These are phyloP conservation scores for Camelina neglecta DNA, from an alignment of 345 rosid species.

Conservation along the genomic window DNA sequence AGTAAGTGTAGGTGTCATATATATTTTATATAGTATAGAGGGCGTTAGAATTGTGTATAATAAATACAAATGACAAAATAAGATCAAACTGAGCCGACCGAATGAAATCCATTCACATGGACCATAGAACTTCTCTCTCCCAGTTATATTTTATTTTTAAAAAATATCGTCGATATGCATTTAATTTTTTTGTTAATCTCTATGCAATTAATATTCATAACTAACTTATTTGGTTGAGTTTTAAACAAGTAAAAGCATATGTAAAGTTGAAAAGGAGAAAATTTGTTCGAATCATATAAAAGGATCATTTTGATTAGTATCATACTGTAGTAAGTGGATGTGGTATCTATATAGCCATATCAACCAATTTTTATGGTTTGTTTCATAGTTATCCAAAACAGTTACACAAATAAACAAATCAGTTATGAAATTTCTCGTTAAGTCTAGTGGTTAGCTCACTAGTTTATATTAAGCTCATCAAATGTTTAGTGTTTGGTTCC, in stretches of 20 bases:
- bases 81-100: conserved; percentile 38
- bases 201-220: conserved; percentile 21
- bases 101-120: conserved; percentile 44
- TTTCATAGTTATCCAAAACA: conserved; percentile 29
- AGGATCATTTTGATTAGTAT: too few relatives aligned
- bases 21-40: background rate
- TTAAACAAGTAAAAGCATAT: conserved; percentile 7
- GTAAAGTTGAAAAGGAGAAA: background rate
- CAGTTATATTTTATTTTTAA: background rate
- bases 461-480: background rate
- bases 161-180: background rate
- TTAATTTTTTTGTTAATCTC: conserved; percentile 33
- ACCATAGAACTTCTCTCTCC: conserved; percentile 29
- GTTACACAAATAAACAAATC: conserved; percentile 5
- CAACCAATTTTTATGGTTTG: background rate
- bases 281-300: too few relatives aligned
- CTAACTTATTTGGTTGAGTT: conserved; percentile 30
- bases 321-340: conserved; percentile 20
- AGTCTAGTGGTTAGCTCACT: background rate
- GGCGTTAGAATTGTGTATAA: background rate
- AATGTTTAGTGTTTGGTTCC: background rate
- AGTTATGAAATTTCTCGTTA: background rate
- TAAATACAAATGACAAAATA: background rate
- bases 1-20: background rate
- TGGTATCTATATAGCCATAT: conserved; percentile 4